Evolutionary conservation across 2,329 filamentous ascomycete genomes (phyloP), one percentile per base, ranked within the genome.

Genomic region (Boeremia lycopersici): DNA sequence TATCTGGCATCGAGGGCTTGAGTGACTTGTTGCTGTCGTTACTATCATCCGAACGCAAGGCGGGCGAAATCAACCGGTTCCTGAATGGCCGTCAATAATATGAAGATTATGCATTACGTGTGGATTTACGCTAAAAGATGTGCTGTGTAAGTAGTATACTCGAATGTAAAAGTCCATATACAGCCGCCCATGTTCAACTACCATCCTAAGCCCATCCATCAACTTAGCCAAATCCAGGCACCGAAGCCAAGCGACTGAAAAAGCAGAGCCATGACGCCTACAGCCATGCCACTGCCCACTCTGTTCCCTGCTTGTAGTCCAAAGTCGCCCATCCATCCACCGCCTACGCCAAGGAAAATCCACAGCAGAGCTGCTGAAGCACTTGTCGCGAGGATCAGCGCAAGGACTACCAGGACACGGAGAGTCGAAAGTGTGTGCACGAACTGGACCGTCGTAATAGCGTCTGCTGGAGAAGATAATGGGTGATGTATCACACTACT

Each of bases 371-470:
- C 56, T 8, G 63, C 65, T 2, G 53, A 30, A 1, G 65, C 54
- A 13, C 60, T 60, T 2, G 63, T 33, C 4, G 36, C 35, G 10
- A 71, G 48, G 31, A 67, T 59, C 5, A 65, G 13, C 1, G 33
- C 39, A 12, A 71, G 28, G 2, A 61, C 67, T 1, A 48, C 12
- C 1, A 64, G 12, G 17, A 70, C 48, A 8, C 65, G 56, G 0
- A 45, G n/a, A 1, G 51, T 48, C 0, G 68, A 67, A 9, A 67
- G 51, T 1, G 59, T 50, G 10, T 67, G 67, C 1, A 62, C 57
- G 45, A 71, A 71, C 30, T 70, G 65, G n/a, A 70, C 57, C 1
- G 67, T 64, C 1, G 54, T 63, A 6, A 71, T 34, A 5, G 40
- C 41, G 15, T 64, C 59, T 13, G 51, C 13, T 9, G 33, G 35